Evolutionary conservation across 257 asterid genomes (phyloP).

Genomic region (Lycium ferocissimum): DNA sequence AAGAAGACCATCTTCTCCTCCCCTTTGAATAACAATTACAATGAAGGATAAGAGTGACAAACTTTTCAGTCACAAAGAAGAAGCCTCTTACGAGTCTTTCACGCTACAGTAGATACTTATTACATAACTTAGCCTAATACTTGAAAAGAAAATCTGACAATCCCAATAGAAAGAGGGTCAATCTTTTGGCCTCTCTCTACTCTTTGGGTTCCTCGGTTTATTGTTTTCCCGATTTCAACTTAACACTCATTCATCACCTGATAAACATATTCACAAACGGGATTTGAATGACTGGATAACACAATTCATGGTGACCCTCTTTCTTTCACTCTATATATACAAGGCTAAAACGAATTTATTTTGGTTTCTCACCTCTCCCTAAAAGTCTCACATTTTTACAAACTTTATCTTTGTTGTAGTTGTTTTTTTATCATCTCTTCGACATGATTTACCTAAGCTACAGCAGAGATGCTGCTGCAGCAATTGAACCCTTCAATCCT

Average conservation of each 20-base stretch:
- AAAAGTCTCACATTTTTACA: slow-evolving; percentile 28
- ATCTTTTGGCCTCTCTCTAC: slow-evolving; percentile 27
- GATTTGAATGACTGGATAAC: slow-evolving; percentile 18
- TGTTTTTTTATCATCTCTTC: background rate
- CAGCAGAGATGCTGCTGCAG: slow-evolving; percentile 56
- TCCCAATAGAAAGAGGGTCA: slow-evolving; percentile 27
- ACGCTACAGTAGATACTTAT: slow-evolving; percentile 1
- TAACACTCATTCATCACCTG: slow-evolving; percentile 32
- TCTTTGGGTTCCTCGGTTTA: slow-evolving; percentile 31
- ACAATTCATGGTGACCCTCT: background rate
- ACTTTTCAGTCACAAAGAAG: slow-evolving; percentile 29
- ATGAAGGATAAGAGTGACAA: slow-evolving; percentile 28
- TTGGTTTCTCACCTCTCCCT: slow-evolving; percentile 32
- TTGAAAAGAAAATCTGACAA: slow-evolving; percentile 12
- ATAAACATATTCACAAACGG: slow-evolving; percentile 35
- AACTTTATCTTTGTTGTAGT: slow-evolving; percentile 23
- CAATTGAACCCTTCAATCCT: slow-evolving; percentile 75
- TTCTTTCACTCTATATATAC: slow-evolving; percentile 41
- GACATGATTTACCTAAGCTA: slow-evolving; percentile 44
- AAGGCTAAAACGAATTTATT: slow-evolving; percentile 34
- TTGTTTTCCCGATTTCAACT: slow-evolving; percentile 35
- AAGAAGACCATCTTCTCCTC: slow-evolving; percentile 2
- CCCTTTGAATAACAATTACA: slow-evolving; percentile 35
- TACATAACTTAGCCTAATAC: slow-evolving; percentile 22
- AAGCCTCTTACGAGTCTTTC: slow-evolving; percentile 11